These are phyloP conservation scores for Neodidymelliopsis sp. DNA, from an alignment of 2,329 filamentous ascomycete species.

Conservation along the genomic window DNA sequence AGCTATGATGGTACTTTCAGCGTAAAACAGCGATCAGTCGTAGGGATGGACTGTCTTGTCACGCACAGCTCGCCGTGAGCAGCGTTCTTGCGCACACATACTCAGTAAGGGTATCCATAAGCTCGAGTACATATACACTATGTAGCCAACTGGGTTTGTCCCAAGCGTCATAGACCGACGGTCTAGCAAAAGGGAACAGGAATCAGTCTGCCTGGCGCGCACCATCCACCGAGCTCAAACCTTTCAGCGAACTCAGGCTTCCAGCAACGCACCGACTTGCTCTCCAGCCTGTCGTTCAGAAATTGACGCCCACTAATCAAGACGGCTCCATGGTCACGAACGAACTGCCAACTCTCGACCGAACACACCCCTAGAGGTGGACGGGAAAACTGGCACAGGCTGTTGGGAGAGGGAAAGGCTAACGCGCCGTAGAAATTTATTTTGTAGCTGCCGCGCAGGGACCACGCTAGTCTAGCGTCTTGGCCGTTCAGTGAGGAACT, in stretches of 20 bases:
- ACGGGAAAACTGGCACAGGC: constrained; percentile 89
- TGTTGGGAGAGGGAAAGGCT: constrained; percentile 59
- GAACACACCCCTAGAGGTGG: constrained; percentile 62
- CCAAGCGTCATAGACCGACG: constrained; percentile 89
- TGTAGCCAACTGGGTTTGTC: constrained; percentile 84
- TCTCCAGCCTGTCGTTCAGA: constrained; percentile 98
- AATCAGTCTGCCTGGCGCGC: constrained; percentile 49
- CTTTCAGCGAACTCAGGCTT: constrained; percentile 58
- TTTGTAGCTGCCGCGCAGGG: constrained; percentile 34
- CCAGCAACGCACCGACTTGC: constrained; percentile 64
- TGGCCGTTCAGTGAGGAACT: constrained; percentile 20
- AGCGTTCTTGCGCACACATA: too few species aligned
- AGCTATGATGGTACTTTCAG: background rate
- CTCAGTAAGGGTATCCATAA: too few species aligned
- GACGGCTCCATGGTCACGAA: constrained; percentile 77
- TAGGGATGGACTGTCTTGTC: background rate
- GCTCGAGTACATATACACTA: constrained; percentile 35
- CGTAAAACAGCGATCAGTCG: background rate
- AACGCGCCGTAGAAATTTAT: constrained; percentile 33
- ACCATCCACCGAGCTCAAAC: constrained; percentile 50
- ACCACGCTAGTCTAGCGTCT: constrained; percentile 30
- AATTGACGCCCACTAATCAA: constrained; percentile 76
- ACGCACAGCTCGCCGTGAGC: background rate
- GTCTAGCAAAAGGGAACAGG: constrained; percentile 79
- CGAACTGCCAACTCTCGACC: constrained; percentile 89